Conservation (phyloP, 2,329 filamentous ascomycete species). For the Trichoderma afroharzianum region DNA sequence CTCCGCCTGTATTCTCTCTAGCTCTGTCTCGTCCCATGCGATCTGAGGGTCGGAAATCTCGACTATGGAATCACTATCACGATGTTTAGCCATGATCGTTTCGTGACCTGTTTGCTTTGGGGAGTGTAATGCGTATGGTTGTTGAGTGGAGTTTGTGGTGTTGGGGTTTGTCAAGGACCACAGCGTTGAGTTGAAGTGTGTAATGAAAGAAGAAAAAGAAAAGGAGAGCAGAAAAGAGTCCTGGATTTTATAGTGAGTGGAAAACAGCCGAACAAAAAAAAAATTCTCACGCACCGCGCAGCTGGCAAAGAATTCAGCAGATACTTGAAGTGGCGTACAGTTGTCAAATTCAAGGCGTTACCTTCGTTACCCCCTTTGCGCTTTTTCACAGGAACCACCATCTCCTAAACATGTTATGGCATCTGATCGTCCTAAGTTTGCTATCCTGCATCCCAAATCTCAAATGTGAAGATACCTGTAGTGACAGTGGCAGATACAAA, state of each 20-base stretch:
- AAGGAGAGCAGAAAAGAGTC: not conserved
- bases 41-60: not conserved
- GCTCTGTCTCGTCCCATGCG: not conserved
- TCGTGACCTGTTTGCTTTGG: not conserved
- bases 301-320: not conserved
- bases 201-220: not conserved
- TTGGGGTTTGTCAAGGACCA: not conserved
- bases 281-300: not conserved
- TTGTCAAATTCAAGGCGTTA: not conserved
- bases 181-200: not conserved
- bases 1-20: not conserved
- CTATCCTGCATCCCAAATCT: not conserved
- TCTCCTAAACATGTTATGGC: not conserved
- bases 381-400: not conserved
- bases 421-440: rapidly evolving
- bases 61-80: not conserved
- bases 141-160: not conserved
- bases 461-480: not conserved
- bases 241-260: not conserved
- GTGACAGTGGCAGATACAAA: not conserved
- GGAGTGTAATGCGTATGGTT: not conserved
- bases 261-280: not conserved
- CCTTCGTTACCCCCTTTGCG: not conserved
- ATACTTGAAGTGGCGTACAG: not conserved
- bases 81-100: not conserved